A percentile compares a stretch with the other conserved stretches of the same genome.
phyloP scores from a whole-genome alignment of 768 basidiomycete species.

The Lactarius quietus region DNA sequence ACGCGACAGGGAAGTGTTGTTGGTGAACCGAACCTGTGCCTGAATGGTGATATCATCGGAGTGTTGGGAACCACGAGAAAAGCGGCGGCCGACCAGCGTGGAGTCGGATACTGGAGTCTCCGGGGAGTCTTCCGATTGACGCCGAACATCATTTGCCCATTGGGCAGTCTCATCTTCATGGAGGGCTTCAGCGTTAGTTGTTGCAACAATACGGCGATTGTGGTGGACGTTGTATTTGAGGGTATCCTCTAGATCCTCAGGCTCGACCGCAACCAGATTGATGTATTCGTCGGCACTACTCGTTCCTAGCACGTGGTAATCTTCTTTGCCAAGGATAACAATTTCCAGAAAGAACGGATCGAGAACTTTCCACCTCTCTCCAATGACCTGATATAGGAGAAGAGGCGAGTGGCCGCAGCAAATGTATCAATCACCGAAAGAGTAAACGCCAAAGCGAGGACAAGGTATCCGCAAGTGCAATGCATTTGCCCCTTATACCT shows the following conservation, averaged over 20 bases:
- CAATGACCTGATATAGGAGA: slow-evolving; percentile 42
- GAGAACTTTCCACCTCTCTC: slow-evolving; percentile 39
- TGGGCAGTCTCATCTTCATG: slow-evolving; percentile 42
- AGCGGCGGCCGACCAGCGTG: slow-evolving; percentile 49
- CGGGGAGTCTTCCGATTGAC: slow-evolving; percentile 42
- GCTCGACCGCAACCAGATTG: slow-evolving; percentile 52
- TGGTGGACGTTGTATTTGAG: slow-evolving; percentile 31
- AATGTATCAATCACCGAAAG: slow-evolving; percentile 55
- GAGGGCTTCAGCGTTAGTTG: slow-evolving; percentile 18
- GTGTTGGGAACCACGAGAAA: slow-evolving; percentile 39
- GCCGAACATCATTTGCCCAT: slow-evolving; percentile 49
- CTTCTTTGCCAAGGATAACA: slow-evolving; percentile 51
- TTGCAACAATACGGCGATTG: slow-evolving; percentile 2
- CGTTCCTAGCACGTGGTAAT: slow-evolving; percentile 22
- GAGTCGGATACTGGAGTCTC: slow-evolving; percentile 49
- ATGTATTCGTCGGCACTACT: slow-evolving; percentile 54
- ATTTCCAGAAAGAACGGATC: slow-evolving; percentile 51
- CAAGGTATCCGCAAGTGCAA: slow-evolving; percentile 56
- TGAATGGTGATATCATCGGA: slow-evolving; percentile 62
- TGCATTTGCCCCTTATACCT: slow-evolving; percentile 72
- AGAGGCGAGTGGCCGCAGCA: slow-evolving; percentile 46
- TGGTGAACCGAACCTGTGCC: slow-evolving; percentile 30
- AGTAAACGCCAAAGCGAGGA: slow-evolving; percentile 43
- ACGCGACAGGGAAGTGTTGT: slow-evolving; percentile 31
- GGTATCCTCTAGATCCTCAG: slow-evolving; percentile 53